Evolutionary conservation across 2,329 filamentous ascomycete genomes (phyloP), one percentile per base, ranked within the genome.

Genomic region (Tricladium varicosporioides): DNA sequence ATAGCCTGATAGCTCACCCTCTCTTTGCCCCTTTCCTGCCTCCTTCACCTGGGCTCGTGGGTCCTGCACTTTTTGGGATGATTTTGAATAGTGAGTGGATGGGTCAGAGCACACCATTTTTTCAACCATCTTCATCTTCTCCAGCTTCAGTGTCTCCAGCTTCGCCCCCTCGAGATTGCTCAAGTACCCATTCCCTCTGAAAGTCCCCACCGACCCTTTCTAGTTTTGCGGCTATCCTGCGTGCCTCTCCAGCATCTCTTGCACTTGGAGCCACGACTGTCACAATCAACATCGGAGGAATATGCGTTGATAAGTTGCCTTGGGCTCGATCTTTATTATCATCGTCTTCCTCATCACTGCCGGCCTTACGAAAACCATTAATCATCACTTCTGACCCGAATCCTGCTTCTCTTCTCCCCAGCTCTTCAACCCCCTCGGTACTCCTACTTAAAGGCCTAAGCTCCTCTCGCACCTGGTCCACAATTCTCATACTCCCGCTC

Each of bases 191-290:
- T 58, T 79, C 77, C 22, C 72, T 71, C 67, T 86, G 83, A 48
- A 86, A 78, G 48, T 79, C 76, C 57, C 76, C 72, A 1, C 79
- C 83, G 2, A 84, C 72, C 52, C 75, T 75, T 70, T 86, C 82
- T 10, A 86, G 67, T 55, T 76, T 73, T 0, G 75, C 76, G 0
- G 79, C 79, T 1, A 81, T 80, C 47, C 78, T 75, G 9, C 80
- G 74, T 1, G 81, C 83, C 56, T 84, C 80, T 27, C 70, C 69
- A 9, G 75, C 73, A 7, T 80, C 75, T 42, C 79, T 76, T 0
- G 76, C 71, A 2, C 73, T 73, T 5, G 74, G 73, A 1, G 81
- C 81, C 3, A 84, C 76, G 0, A 86, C 80, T 9, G 84, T 70
- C 16, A 77, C 76, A 27, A 86, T 72, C 11, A 86, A 75, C 68